Evolutionary conservation across 805 yeast genomes (phyloP), one percentile per base, ranked within the genome.

Genomic region (Sungouiella blattae): DNA sequence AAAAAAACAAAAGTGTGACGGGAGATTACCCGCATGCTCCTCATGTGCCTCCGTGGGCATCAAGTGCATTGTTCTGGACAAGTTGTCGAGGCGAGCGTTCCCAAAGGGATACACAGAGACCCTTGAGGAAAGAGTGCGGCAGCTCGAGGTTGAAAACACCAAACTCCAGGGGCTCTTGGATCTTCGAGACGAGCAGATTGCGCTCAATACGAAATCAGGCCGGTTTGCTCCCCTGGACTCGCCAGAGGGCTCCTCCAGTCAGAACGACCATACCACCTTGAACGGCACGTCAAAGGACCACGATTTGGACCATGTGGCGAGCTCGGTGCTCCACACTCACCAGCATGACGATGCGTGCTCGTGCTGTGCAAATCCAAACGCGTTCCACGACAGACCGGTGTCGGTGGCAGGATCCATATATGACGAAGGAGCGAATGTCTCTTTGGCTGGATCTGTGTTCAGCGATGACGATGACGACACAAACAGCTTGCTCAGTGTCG

Each of bases 41-140:
- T 83, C 84, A 40, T 88, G 97, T 66, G 80, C 78, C 9, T 72
- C 79, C 5, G 93, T 86, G 3, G 96, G 96, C 3, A 73, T 88
- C 39, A 91, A 86, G 44, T 88, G 97, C 58, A 82, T 82, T 37
- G 83, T 87, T n/a, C 80, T 89, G 12, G 96, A 88, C 54, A 82
- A 83, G 47, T 67, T 88, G n/a, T 76, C 89, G 1, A 71, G 96
- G 39, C 69, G 89, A 43, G 91, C 95, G 0, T 88, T 82, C 51
- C 96, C 96, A 0, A 72, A 94, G 54, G 96, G 96, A 0, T 88
- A 88, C 51, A 88, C 96, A 0, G 96, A 88, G 60, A 80, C 88
- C 2, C 58, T 88, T 35, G 97, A 88, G 55, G 94, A 87, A 52
- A 67, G 95, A 33, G 80, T 88, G n/a, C 68, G 96, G 32, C 93